Evolutionary conservation across 2,329 filamentous ascomycete genomes (phyloP).

Genomic region (Ophiostoma montium): DNA sequence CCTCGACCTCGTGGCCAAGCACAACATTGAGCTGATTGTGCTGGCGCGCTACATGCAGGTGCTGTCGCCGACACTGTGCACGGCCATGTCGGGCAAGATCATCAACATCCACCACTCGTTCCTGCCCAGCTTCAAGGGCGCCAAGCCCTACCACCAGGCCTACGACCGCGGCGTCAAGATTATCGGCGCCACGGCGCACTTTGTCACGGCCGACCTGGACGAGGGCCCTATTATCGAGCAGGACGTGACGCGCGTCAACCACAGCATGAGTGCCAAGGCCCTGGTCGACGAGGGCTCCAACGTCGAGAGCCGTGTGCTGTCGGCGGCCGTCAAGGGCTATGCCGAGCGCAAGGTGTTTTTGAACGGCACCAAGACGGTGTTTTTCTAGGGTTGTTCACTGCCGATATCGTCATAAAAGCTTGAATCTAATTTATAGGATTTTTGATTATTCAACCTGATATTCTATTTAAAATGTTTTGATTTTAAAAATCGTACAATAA

Average conservation of each 20-base stretch:
- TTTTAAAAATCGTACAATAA: too few relatives aligned
- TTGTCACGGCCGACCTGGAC: slow-evolving; percentile 72
- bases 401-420: slow-evolving; percentile 19
- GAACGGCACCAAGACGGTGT: slow-evolving; percentile 68
- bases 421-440: neutral
- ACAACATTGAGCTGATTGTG: slow-evolving; percentile 65
- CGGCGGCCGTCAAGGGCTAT: slow-evolving; percentile 72
- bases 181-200: slow-evolving; percentile 74
- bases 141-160: slow-evolving; percentile 78
- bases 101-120: slow-evolving; percentile 90
- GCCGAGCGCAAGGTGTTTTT: slow-evolving; percentile 65
- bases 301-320: slow-evolving; percentile 71
- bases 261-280: slow-evolving; percentile 61
- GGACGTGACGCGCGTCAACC: slow-evolving; percentile 62
- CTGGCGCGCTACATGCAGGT: slow-evolving; percentile 84
- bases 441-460: too few relatives aligned
- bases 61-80: slow-evolving; percentile 58
- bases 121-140: slow-evolving; percentile 76
- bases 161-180: slow-evolving; percentile 81
- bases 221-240: slow-evolving; percentile 85
- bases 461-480: too few relatives aligned
- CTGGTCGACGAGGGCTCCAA: slow-evolving; percentile 69
- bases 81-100: slow-evolving; percentile 69
- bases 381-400: too few relatives aligned
- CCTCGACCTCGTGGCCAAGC: slow-evolving; percentile 52